Evolutionary conservation across 139 green algal genomes (phyloP).

Genomic region (Pleodorina starrii): DNA sequence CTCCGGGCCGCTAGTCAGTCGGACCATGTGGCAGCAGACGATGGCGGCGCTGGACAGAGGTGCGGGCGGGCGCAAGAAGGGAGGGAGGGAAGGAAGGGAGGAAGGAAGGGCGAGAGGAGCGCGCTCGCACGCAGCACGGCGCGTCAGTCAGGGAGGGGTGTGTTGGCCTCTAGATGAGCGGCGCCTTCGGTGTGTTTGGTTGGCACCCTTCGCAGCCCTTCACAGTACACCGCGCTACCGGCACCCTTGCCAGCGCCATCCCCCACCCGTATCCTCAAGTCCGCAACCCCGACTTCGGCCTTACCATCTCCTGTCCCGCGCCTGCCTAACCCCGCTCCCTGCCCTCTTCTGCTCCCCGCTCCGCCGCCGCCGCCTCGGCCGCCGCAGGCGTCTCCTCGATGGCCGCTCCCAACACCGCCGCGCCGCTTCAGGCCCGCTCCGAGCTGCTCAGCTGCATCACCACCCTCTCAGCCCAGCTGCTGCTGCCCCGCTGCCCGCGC

Average conservation of each 20-base stretch:
- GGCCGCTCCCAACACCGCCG: constrained; percentile 65
- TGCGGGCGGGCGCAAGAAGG: not conserved
- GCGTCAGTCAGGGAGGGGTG: not conserved
- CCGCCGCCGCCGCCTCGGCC: not conserved
- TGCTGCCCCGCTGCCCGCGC: not conserved
- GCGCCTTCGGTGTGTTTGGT: too few species aligned
- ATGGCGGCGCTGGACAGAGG: constrained; percentile 32
- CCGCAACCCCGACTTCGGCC: not conserved
- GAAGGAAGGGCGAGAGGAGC: not conserved
- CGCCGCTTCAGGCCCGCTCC: constrained; percentile 69
- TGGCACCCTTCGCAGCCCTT: too few species aligned
- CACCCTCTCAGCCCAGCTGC: not conserved
- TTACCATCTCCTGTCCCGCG: not conserved
- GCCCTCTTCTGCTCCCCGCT: not conserved
- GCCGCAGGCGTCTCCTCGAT: constrained; percentile 74
- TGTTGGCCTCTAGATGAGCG: too few species aligned
- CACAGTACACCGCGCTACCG: too few species aligned
- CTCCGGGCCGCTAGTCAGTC: constrained; percentile 1
- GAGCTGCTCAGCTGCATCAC: constrained; percentile 70
- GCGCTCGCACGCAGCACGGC: not conserved
- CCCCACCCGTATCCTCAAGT: too few species aligned
- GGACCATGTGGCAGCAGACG: constrained; percentile 29
- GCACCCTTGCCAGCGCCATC: too few species aligned
- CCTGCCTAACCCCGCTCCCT: not conserved
- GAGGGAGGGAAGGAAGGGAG: not conserved